Conservation (phyloP, 768 basidiomycete genomes). For the Suillus lakei region DNA sequence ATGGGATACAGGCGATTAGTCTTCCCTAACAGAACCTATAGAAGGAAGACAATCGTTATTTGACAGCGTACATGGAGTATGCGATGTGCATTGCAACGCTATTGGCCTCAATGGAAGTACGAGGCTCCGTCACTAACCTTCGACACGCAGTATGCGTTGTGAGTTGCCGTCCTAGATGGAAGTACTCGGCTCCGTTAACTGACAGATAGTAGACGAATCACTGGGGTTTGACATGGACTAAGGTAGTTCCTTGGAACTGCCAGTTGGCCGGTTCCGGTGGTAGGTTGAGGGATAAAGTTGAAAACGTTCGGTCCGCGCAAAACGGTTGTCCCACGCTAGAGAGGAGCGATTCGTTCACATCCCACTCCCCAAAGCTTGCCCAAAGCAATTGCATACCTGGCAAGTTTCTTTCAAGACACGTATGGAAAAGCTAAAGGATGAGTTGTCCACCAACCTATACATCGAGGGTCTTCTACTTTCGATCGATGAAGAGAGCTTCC, state of each 20-base stretch:
- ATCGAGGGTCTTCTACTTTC: conserved; percentile 77
- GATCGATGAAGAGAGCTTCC: conserved; percentile 68
- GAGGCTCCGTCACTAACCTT: not conserved
- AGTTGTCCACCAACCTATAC: conserved; percentile 74
- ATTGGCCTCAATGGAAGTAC: conserved; percentile 1
- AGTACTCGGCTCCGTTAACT: not conserved
- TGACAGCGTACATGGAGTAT: not conserved
- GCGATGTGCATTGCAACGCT: not conserved
- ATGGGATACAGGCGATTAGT: not conserved
- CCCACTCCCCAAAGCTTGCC: conserved; percentile 38
- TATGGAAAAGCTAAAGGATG: conserved; percentile 76
- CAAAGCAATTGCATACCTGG: conserved; percentile 87
- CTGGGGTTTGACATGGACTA: not conserved
- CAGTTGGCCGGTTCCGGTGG: not conserved
- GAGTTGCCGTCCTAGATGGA: not conserved
- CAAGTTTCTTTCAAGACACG: conserved; percentile 68
- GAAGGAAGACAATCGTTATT: not conserved
- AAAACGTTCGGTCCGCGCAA: not conserved
- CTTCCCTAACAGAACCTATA: not conserved
- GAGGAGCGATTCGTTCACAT: not conserved
- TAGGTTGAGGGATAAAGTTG: not conserved
- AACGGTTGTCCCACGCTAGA: not conserved
- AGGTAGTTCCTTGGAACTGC: not conserved
- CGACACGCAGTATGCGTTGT: not conserved
- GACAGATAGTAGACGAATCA: not conserved